Conservation (phyloP, 2,329 filamentous ascomycete genomes). For the Alternaria novae-zelandiae region DNA sequence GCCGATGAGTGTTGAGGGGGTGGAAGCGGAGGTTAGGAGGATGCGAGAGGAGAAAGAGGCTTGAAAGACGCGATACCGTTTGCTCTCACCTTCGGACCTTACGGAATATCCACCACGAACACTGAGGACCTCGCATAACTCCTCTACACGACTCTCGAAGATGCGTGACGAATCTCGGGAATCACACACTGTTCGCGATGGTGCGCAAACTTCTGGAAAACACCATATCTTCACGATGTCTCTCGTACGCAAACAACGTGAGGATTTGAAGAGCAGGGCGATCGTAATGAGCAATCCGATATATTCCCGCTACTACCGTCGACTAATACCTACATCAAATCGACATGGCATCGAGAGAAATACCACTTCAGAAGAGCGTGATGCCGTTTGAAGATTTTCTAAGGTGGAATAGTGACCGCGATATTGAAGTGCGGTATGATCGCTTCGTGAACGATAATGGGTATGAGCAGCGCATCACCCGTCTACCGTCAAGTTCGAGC, state of each 20-base stretch:
- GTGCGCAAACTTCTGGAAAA: not conserved
- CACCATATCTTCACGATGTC: not conserved
- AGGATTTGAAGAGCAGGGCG: not conserved
- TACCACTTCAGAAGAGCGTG: not conserved
- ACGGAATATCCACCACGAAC: not conserved
- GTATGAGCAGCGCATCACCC: not conserved
- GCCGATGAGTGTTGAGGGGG: constrained; percentile 62
- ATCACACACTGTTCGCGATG: not conserved
- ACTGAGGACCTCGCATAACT: no score
- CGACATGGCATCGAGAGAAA: not conserved
- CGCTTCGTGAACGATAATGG: not conserved
- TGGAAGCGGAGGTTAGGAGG: constrained; percentile 67
- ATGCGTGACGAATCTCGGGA: not conserved
- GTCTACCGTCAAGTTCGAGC: not conserved
- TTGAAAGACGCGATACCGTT: not conserved
- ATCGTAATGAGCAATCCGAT: not conserved
- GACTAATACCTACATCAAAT: not conserved
- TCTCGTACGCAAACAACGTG: not conserved
- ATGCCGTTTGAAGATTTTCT: no score
- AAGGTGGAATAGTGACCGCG: not conserved
- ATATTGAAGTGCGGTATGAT: not conserved
- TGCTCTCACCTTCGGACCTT: not conserved
- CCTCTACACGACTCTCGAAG: not conserved
- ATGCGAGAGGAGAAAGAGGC: constrained; percentile 32
- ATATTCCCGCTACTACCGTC: not conserved